Base-by-base conservation (phyloP, 163 green algal species). In the Scenedesmus sp. region DNA sequence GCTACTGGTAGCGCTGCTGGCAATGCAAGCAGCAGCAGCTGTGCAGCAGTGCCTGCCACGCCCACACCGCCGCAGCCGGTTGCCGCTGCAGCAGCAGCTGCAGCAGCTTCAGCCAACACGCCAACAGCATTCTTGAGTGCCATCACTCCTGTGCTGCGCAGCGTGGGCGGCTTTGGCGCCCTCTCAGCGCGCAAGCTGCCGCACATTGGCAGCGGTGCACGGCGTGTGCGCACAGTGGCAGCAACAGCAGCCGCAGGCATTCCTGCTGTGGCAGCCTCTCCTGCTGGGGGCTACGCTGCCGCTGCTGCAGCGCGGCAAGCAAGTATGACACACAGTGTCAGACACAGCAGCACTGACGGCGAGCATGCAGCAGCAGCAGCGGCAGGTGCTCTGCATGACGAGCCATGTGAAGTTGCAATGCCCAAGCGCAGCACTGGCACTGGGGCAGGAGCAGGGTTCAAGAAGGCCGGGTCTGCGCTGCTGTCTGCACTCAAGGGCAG, bases 151-250 rank as follows among this genome's bases (percentile, higher is more conserved):
- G n/a, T 81, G 10, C 55, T 79, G 0, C 13, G 84, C 13, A 88
- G n/a, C 18, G 70, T 79, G 54, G 70, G 70, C 18, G 84, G 60
- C 4, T 88, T 88, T 82, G 84, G 84, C 10, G 66, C 13, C 3
- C 15, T 88, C 34, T 81, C 84, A 82, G 12, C 60, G 1, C 60
- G 84, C 34, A 88, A 88, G 84, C 84, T 88, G 60, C 60, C 60
- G 54, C 46, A 81, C 13, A 88, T 88, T 64, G 84, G 62, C 60
- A 88, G 84, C 15, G 84, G 84, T 3, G 84, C 84, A 1, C 81
- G 84, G 62, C n/a, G 84, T 1, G 62, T 88, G 15, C 62, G 52
- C n/a, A 87, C 60, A 79, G 60, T 46, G 15, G 60, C 84, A 88
- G 34, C 60, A 57, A 60, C 82, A 67, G 82, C 82, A 64, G 16